phyloP scores from a whole-genome alignment of 2,329 filamentous ascomycete genomes.

The Colletotrichum echinochloae region DNA sequence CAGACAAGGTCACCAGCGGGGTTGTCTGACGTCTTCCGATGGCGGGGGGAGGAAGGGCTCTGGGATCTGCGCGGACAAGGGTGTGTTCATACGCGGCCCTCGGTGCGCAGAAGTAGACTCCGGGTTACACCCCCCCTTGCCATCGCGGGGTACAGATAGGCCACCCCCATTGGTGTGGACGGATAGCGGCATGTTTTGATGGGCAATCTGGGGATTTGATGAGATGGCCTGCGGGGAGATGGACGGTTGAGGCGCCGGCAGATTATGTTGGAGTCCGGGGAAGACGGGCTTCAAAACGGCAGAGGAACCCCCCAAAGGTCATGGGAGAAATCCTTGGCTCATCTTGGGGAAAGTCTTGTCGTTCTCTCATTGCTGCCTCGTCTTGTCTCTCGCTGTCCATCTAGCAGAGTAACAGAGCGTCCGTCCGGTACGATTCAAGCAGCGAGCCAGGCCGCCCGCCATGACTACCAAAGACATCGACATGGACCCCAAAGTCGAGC shows the following conservation, averaged over 20 bases:
- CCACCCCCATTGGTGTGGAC: slow-evolving; percentile 23
- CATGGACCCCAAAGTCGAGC: slow-evolving; percentile 42
- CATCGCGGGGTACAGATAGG: background rate
- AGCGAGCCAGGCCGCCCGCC: background rate
- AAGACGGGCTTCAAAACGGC: slow-evolving; percentile 35
- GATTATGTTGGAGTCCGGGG: slow-evolving; percentile 28
- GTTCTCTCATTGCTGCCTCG: slow-evolving; percentile 1
- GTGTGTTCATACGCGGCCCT: slow-evolving; percentile 8
- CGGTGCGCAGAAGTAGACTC: slow-evolving; percentile 27
- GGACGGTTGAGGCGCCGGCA: slow-evolving; percentile 9
- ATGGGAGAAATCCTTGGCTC: slow-evolving; percentile 30
- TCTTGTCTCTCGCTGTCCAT: background rate
- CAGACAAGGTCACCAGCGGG: slow-evolving; percentile 5
- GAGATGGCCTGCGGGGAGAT: slow-evolving; percentile 1
- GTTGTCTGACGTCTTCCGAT: slow-evolving; percentile 25
- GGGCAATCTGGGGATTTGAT: slow-evolving; percentile 13
- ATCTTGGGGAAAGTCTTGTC: slow-evolving; percentile 4
- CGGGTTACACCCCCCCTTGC: background rate
- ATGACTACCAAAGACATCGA: slow-evolving; percentile 27
- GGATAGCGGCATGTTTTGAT: slow-evolving; percentile 23
- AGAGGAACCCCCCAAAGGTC: slow-evolving; percentile 23
- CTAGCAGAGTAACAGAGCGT: background rate
- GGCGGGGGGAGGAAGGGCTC: slow-evolving; percentile 6
- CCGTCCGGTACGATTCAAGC: background rate
- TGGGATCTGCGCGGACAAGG: background rate